These are phyloP conservation scores for Colletotrichum sp. DNA, from an alignment of 2,329 filamentous ascomycete species.

Conservation along the genomic window DNA sequence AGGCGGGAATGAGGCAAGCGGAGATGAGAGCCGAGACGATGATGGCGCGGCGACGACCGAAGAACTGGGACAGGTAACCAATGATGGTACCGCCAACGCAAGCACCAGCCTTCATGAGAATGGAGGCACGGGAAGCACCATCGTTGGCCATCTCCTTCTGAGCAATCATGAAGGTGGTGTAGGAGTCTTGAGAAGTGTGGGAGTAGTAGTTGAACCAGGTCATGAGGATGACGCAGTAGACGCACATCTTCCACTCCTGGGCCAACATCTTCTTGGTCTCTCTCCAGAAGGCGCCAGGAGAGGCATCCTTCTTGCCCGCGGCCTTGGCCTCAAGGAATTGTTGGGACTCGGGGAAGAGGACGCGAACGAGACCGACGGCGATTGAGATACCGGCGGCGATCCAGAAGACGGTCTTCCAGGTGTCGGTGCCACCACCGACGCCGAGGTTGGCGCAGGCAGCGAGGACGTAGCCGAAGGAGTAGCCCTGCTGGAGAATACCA, in stretches of 20 bases:
- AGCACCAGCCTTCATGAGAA: conserved; percentile 80
- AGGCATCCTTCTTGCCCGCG: conserved; percentile 49
- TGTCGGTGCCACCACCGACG: conserved; percentile 66
- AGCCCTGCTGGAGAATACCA: conserved; percentile 83
- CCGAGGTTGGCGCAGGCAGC: conserved; percentile 79
- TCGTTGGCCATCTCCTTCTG: conserved; percentile 72
- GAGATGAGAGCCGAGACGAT: conserved; percentile 65
- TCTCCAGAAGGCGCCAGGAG: conserved; percentile 65
- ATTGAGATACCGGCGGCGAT: conserved; percentile 70
- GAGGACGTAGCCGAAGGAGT: conserved; percentile 80
- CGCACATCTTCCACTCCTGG: conserved; percentile 76
- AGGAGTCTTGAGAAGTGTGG: conserved; percentile 81
- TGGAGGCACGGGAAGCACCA: conserved; percentile 74
- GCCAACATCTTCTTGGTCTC: conserved; percentile 72
- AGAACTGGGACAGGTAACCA: conserved; percentile 77
- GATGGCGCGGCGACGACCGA: conserved; percentile 75
- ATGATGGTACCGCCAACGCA: conserved; percentile 76
- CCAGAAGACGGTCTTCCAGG: conserved; percentile 82
- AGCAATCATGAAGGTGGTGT: conserved; percentile 80
- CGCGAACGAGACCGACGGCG: conserved; percentile 69
- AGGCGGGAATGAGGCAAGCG: conserved; percentile 69
- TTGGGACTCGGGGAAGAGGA: conserved; percentile 74
- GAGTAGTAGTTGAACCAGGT: conserved; percentile 79
- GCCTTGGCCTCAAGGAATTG: conserved; percentile 76
- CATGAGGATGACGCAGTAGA: conserved; percentile 82